Evolutionary conservation across 2,329 filamentous ascomycete species (phyloP).

Genomic region (Sarocladium strictum): DNA sequence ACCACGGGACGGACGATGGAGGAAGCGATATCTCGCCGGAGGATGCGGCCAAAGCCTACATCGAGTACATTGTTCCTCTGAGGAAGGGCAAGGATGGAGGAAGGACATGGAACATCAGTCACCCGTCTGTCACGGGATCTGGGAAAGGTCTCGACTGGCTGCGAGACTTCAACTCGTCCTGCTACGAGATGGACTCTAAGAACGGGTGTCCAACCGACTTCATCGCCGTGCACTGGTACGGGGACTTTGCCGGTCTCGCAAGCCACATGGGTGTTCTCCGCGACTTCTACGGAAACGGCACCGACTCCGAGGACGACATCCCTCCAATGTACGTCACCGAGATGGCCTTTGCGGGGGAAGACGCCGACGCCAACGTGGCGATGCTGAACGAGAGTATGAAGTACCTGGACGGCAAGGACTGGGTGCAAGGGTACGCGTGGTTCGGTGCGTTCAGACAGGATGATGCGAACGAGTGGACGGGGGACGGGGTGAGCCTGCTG

Average conservation of each 20-base stretch:
- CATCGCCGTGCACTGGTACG: conserved; percentile 36
- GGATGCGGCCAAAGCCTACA: conserved; percentile 31
- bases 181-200: conserved; percentile 28
- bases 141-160: conserved; percentile 32
- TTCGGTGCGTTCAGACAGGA: conserved; percentile 32
- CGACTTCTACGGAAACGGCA: conserved; percentile 24
- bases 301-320: conserved; percentile 8
- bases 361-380: conserved; percentile 25
- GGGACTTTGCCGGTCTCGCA: conserved; percentile 27
- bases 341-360: conserved; percentile 29
- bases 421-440: conserved; percentile 34
- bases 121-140: conserved; percentile 36
- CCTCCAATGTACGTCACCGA: conserved; percentile 33
- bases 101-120: conserved; percentile 31
- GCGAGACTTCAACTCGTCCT: conserved; percentile 31
- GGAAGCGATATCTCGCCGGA: conserved; percentile 31
- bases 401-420: conserved; percentile 26
- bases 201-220: conserved; percentile 34
- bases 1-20: conserved; percentile 31
- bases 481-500: conserved; percentile 30
- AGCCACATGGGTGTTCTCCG: conserved; percentile 29
- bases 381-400: conserved; percentile 35
- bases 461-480: conserved; percentile 33
- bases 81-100: conserved; percentile 16
- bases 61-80: conserved; percentile 30